These are phyloP conservation scores for Colletotrichum gloeosporioides DNA, from an alignment of 2,329 filamentous ascomycete species.

Conservation along the genomic window DNA sequence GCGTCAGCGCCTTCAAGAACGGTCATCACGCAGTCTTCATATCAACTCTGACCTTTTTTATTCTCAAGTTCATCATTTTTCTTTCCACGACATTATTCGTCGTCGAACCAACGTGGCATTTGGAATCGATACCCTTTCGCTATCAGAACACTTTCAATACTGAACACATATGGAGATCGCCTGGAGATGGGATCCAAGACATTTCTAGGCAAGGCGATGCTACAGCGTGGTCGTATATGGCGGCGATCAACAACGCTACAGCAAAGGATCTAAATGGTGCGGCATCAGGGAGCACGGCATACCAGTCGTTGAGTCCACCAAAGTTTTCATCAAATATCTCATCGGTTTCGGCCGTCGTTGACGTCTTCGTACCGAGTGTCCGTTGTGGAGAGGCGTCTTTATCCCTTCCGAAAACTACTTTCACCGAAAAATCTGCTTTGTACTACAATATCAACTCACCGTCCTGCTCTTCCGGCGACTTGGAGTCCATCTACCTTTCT, in stretches of 20 bases:
- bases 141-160: fast-evolving
- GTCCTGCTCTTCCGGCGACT: no score
- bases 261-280: fast-evolving
- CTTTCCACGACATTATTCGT: not conserved
- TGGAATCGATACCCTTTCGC: fast-evolving
- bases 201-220: not conserved
- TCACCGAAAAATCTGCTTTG: no score
- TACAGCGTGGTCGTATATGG: no score
- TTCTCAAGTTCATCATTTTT: not conserved
- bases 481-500: no score
- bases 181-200: no score
- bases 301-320: no score
- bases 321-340: fast-evolving
- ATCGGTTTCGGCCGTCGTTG: fast-evolving
- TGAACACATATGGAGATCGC: not conserved
- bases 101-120: not conserved
- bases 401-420: fast-evolving
- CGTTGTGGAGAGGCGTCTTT: no score
- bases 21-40: not conserved
- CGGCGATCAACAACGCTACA: no score
- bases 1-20: fast-evolving
- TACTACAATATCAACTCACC: no score
- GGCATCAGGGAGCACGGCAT: no score
- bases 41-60: fast-evolving
- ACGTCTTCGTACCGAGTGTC: no score